A percentile compares a stretch with the other conserved stretches of the same genome.
phyloP scores from a whole-genome alignment of 1,284 basidiomycete genomes.

The Puccinia horiana region DNA sequence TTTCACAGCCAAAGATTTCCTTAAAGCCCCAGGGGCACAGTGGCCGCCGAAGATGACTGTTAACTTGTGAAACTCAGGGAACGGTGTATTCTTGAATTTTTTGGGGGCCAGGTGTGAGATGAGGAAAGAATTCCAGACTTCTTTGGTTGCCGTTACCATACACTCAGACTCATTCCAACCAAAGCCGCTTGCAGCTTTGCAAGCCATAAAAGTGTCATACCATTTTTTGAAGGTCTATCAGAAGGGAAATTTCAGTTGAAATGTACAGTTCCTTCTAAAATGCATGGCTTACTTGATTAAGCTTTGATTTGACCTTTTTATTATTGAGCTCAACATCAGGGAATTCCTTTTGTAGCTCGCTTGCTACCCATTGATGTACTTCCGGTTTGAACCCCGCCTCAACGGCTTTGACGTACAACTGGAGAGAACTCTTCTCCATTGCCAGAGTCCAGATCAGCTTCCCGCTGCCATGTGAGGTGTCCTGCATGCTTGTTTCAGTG shows the following conservation, averaged over 20 bases:
- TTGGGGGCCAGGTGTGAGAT: neutral
- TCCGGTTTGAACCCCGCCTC: neutral
- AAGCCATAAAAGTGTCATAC: neutral
- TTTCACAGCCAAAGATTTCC: no score
- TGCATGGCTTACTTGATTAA: slow-evolving; percentile 2
- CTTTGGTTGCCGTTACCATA: neutral
- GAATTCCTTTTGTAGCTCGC: neutral
- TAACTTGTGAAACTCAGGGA: neutral
- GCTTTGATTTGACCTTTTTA: neutral
- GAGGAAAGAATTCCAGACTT: neutral
- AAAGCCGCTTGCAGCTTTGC: no score
- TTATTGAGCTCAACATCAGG: neutral
- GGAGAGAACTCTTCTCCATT: neutral
- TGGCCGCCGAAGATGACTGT: neutral
- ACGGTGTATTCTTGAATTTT: neutral
- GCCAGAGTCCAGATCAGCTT: neutral
- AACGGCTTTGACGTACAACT: slow-evolving; percentile 4
- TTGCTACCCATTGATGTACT: neutral
- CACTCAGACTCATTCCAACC: neutral
- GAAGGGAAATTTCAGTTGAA: neutral
- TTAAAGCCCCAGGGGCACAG: neutral
- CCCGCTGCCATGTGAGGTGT: no score
- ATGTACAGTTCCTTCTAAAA: neutral
- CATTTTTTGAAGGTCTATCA: neutral
- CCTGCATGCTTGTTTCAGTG: no score